phyloP scores from a whole-genome alignment of 176 grass and related monocot genomes.

The Rhynchospora pubera region DNA sequence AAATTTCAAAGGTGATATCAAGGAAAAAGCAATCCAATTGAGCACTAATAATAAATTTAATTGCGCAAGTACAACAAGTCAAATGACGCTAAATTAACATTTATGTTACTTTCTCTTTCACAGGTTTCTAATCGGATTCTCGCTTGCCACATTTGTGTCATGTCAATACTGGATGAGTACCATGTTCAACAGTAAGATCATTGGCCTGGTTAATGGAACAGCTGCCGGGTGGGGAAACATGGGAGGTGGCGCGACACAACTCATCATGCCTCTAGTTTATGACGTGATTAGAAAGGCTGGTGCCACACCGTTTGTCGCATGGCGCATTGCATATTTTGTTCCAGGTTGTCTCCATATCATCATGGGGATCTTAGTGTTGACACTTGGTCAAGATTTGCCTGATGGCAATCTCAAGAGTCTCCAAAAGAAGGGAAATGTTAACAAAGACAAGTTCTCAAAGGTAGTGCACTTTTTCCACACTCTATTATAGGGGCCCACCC shows the following conservation, averaged over 20 bases:
- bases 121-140: conserved; percentile 77
- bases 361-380: conserved; percentile 64
- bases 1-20: no score
- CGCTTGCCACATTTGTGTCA: conserved; percentile 65
- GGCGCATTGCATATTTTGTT: conserved; percentile 73
- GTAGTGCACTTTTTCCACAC: neutral
- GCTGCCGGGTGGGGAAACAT: conserved; percentile 76
- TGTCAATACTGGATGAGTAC: conserved; percentile 97
- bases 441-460: conserved; percentile 72
- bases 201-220: conserved; percentile 52
- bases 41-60: neutral
- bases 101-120: neutral
- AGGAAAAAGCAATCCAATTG: neutral
- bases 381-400: conserved; percentile 71
- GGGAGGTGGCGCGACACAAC: conserved; percentile 84
- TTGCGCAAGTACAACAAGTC: neutral
- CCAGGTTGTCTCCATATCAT: conserved; percentile 51
- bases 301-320: conserved; percentile 40
- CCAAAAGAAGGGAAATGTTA: conserved; percentile 48
- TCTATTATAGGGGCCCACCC: neutral
- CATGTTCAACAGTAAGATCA: conserved; percentile 90
- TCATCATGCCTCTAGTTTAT: conserved; percentile 87
- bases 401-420: conserved; percentile 59
- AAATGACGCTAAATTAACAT: neutral
- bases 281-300: conserved; percentile 51